Conservation (phyloP, 169 alveolate species). For the Cytauxzoon felis region DNA sequence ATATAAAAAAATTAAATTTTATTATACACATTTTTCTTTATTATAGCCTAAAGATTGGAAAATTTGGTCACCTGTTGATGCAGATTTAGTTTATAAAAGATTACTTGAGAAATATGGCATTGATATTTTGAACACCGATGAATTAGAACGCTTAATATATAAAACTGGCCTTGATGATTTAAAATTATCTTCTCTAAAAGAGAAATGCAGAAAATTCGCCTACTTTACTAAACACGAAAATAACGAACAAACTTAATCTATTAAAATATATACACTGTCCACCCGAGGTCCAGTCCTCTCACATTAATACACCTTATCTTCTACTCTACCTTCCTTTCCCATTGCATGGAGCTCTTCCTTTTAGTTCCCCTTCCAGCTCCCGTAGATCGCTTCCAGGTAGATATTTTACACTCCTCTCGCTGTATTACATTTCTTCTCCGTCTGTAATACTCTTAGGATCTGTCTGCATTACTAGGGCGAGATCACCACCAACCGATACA, state of each 20-base stretch:
- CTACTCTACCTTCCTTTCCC: no score
- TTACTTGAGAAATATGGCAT: slow-evolving; percentile 34
- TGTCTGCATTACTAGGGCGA: slow-evolving; percentile 8
- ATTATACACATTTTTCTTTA: neutral
- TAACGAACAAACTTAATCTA: neutral
- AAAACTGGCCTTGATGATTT: slow-evolving; percentile 18
- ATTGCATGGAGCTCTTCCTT: no score
- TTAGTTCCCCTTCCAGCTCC: no score
- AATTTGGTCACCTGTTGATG: slow-evolving; percentile 54
- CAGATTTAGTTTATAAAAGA: slow-evolving; percentile 47
- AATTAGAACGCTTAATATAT: slow-evolving; percentile 21
- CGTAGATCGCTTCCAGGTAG: no score
- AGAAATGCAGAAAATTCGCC: slow-evolving; percentile 40
- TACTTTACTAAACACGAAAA: slow-evolving; percentile 43
- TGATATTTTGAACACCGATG: slow-evolving; percentile 8
- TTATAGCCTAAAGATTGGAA: slow-evolving; percentile 10
- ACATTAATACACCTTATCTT: no score
- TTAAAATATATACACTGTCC: neutral
- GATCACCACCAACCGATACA: slow-evolving; percentile 35
- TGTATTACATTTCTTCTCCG: no score
- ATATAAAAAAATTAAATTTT: neutral
- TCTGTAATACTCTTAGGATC: no score
- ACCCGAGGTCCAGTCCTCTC: no score
- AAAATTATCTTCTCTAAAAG: slow-evolving; percentile 24
- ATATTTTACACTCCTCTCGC: no score